Conservation (phyloP, 441 rosid species). For the Aquilaria agallochum region DNA sequence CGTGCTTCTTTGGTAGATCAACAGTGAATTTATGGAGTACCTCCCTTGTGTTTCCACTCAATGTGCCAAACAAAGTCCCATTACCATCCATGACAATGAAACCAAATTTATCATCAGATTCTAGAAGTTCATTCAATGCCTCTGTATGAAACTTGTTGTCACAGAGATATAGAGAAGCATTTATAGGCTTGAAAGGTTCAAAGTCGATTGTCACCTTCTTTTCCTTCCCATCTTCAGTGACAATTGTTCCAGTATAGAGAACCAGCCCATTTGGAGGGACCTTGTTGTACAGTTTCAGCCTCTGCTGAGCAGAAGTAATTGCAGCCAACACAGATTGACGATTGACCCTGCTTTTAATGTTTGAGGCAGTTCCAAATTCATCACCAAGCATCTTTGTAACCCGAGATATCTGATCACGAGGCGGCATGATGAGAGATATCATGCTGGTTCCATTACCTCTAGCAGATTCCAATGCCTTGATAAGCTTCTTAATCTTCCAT, state of each 20-base stretch:
- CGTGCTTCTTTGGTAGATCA: slow-evolving; percentile 88
- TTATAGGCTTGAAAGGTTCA: slow-evolving; percentile 85
- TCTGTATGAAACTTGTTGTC: slow-evolving; percentile 87
- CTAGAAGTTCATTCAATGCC: slow-evolving; percentile 74
- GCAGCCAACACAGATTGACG: slow-evolving; percentile 86
- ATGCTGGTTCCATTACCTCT: slow-evolving; percentile 88
- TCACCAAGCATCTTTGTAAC: slow-evolving; percentile 89
- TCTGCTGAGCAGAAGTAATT: slow-evolving; percentile 86
- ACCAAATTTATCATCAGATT: slow-evolving; percentile 80
- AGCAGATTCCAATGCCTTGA: slow-evolving; percentile 77
- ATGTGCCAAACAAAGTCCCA: slow-evolving; percentile 76
- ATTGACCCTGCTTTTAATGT: slow-evolving; percentile 78
- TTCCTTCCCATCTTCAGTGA: slow-evolving; percentile 86
- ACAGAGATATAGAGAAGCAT: slow-evolving; percentile 75
- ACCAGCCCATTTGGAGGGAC: slow-evolving; percentile 86
- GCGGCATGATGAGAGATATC: slow-evolving; percentile 92
- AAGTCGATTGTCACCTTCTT: slow-evolving; percentile 89
- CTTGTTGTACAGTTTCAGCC: slow-evolving; percentile 79
- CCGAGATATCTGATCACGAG: slow-evolving; percentile 81
- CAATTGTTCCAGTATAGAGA: slow-evolving; percentile 78
- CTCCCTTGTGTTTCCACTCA: slow-evolving; percentile 85
- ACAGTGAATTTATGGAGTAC: slow-evolving; percentile 81
- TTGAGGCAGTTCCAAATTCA: slow-evolving; percentile 83
- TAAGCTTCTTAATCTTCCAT: slow-evolving; percentile 81
- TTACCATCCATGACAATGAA: slow-evolving; percentile 89